Base-by-base conservation (phyloP, 768 basidiomycete species). In the Hericium alpestre region DNA sequence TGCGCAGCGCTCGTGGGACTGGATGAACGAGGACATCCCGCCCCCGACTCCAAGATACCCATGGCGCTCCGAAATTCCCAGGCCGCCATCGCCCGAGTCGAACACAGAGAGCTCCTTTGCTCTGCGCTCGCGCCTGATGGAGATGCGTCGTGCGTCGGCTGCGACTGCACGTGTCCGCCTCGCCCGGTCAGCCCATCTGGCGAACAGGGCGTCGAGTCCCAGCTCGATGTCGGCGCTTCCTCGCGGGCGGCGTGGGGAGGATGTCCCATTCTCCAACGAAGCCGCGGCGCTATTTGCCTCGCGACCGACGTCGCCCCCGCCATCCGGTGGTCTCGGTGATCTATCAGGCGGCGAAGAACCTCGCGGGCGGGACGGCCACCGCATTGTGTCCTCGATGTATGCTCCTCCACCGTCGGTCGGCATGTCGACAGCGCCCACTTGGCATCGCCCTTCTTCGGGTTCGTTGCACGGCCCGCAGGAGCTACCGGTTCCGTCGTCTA, bases 211-310 rank as follows among this genome's bases (percentile, higher is more conserved):
- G 9, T 32, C 32, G 9, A 32, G 32, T 32, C 32, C 32, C 2
- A 32, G 32, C 9, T 32, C 32, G 6, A 32, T 32, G 32, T 32
- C 32, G 32, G 32, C 32, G 6, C 1, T 32, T 2, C 32, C 32
- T 6, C 32, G 6, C 8, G 32, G 32, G 32, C 32, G 32, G 32
- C 32, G 32, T 15, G 23, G 52, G n/a, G 59, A 54, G 23, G 61
- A 60, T 4, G 61, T 62, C 11, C 61, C 61, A 16, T 62, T 60
- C 54, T 62, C 61, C 0, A 57, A 51, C 38, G 59, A 62, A 22
- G 59, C 56, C n/a, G 61, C 61, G 27, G 61, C 61, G 11, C 56
- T 62, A 25, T 60, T 62, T 11, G 59, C 56, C 22, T 57, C 61
- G 2, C 59, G 56, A 38, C 40, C 56, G 46, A 51, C 59, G 18